Base-by-base conservation (phyloP, 495 filamentous ascomycete species). In the Melanomma pulvis-pyrius region DNA sequence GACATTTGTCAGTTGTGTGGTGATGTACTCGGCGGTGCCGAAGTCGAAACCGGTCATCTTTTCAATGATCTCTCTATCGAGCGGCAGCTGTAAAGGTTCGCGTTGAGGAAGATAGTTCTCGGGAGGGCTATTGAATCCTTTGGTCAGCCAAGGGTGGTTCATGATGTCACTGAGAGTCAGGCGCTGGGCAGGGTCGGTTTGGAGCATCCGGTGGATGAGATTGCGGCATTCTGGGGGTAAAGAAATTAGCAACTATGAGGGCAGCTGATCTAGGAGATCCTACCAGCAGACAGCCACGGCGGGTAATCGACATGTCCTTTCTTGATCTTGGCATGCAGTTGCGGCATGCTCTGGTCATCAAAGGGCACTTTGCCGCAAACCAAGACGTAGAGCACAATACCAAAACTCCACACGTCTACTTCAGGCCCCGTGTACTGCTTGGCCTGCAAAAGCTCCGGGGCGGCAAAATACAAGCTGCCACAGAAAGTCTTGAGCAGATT, bases 41-140 rank as follows among this genome's bases (percentile, higher is more conserved):
- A 99, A 99, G 76, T 99, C 96, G 76, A 99, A 99, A 15, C 94
- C 94, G 1, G 90, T 96, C 94, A 99, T 99, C 65, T 91, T 92
- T 60, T 90, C 81, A 58, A 98, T 86, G 15, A 97, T 88, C 47
- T 88, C 85, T 0, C 84, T 81, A 74, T 99, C 93, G 25, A 99
- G 80, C 1, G 96, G 92, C 26, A 96, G 80, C 47, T 89, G 84
- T 28, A 99, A 73, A 32, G 94, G 92, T 67, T 97, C 93, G 29
- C 94, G 88, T 44, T 80, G 76, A 13, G 93, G 92, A 1, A 99
- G 83, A 63, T 89, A 89, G 70, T 97, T 99, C 51, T 99, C 94
- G 19, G 93, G 93, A 39, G 92, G 86, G 4, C 82, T 82, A 67
- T 81, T 87, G 75, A 92, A 97, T 21, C 93, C 92, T 78, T 99